Evolutionary conservation across 2,329 filamentous ascomycete species (phyloP).

Genomic region (Claviceps lovelessii): DNA sequence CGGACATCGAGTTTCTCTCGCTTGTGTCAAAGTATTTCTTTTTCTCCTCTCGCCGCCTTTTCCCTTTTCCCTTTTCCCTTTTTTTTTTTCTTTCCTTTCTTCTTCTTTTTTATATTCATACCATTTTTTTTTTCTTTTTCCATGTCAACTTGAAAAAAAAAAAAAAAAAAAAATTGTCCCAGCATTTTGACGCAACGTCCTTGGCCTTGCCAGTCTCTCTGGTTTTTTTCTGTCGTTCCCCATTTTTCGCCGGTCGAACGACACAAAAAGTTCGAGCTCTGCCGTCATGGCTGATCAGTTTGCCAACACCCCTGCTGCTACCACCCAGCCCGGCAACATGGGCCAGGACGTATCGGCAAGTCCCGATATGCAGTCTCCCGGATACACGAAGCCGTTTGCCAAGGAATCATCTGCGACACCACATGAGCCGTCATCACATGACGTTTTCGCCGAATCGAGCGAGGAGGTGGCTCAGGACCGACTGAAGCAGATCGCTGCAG

Average conservation of each 20-base stretch:
- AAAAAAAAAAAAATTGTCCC: too few species aligned
- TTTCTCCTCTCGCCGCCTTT: background rate
- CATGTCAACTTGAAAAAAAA: background rate
- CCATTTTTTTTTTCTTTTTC: background rate
- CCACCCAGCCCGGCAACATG: background rate
- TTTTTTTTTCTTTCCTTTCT: background rate
- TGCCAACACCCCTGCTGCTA: background rate
- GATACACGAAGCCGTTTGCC: background rate
- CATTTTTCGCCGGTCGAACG: too few species aligned
- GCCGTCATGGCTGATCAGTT: constrained; percentile 1
- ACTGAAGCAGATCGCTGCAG: constrained; percentile 26
- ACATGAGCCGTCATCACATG: constrained; percentile 1
- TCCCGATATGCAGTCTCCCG: background rate
- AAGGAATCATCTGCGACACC: background rate
- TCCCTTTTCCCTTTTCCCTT: background rate
- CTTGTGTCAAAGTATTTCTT: background rate
- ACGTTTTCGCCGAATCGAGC: constrained; percentile 11
- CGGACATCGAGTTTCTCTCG: too few species aligned
- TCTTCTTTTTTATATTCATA: background rate
- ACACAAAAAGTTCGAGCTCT: background rate
- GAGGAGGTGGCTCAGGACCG: constrained; percentile 19
- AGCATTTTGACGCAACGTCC: background rate
- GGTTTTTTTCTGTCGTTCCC: background rate
- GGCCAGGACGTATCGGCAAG: background rate
- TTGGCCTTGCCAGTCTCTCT: background rate